Evolutionary conservation across 1,284 basidiomycete species (phyloP).

Genomic region (Testicularia cyperi): DNA sequence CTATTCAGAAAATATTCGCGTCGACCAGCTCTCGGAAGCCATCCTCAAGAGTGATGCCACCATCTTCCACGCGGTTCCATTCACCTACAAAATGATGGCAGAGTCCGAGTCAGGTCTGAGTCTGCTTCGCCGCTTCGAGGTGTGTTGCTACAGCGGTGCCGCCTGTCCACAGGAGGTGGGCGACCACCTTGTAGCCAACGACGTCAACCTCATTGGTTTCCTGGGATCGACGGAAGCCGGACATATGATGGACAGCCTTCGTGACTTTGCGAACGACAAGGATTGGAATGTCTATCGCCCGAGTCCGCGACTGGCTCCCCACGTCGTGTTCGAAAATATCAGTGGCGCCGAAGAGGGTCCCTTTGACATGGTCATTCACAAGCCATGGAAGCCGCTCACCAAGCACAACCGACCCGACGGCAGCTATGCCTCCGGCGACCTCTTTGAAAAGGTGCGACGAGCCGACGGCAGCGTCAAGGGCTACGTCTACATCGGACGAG

Average conservation of each 20-base stretch:
- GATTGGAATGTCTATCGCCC: constrained; percentile 68
- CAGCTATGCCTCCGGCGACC: constrained; percentile 68
- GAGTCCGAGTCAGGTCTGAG: constrained; percentile 65
- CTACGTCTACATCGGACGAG: constrained; percentile 67
- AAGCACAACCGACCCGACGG: constrained; percentile 66
- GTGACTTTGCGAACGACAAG: constrained; percentile 66
- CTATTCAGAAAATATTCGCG: constrained; percentile 17
- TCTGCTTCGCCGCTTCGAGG: constrained; percentile 64
- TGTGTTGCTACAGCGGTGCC: constrained; percentile 64
- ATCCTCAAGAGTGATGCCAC: constrained; percentile 4
- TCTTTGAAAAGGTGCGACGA: constrained; percentile 62
- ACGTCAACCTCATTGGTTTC: constrained; percentile 66
- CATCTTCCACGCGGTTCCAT: constrained; percentile 62
- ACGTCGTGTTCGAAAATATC: constrained; percentile 23
- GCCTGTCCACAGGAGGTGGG: constrained; percentile 65
- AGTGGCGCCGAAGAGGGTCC: constrained; percentile 36
- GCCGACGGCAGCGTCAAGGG: constrained; percentile 63
- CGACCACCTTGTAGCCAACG: constrained; percentile 65
- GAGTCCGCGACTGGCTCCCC: constrained; percentile 14
- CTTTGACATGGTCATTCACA: constrained; percentile 66
- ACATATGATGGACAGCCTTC: constrained; percentile 64
- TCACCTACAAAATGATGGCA: constrained; percentile 64
- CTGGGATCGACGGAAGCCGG: constrained; percentile 62
- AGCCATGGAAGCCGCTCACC: constrained; percentile 66
- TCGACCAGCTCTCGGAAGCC: constrained; percentile 7